Evolutionary conservation across 345 rosid genomes (phyloP).

Genomic region (Syzygium aqueum): DNA sequence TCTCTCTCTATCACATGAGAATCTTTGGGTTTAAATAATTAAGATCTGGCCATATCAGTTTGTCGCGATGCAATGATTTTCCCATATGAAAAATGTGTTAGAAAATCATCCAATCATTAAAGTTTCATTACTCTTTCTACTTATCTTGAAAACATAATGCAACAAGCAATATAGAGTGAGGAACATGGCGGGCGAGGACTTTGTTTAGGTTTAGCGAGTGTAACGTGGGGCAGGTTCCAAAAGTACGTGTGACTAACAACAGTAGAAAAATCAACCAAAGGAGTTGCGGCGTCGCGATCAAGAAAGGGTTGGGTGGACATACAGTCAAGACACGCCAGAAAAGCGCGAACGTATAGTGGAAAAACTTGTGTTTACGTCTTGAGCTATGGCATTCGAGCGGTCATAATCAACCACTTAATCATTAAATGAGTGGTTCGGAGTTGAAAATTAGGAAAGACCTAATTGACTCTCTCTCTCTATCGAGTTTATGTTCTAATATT

Average conservation of each 20-base stretch:
- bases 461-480: background rate
- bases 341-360: background rate
- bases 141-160: too few relatives aligned
- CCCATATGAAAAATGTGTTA: background rate
- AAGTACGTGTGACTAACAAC: background rate
- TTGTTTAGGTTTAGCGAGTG: background rate
- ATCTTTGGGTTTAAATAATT: background rate
- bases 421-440: background rate
- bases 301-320: background rate
- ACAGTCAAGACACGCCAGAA: background rate
- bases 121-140: too few relatives aligned
- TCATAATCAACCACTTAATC: background rate
- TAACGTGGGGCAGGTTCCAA: background rate
- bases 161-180: background rate
- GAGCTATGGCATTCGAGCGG: background rate
- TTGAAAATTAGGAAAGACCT: background rate
- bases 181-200: background rate
- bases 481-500: background rate
- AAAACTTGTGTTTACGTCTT: background rate
- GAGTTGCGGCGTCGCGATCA: background rate
- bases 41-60: background rate
- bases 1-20: background rate
- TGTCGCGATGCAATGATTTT: background rate
- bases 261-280: background rate
- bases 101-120: background rate